A percentile compares a stretch with the other conserved stretches of the same genome.
Conservation (phyloP, 345 rosid species). For the Durio zibethinus region DNA sequence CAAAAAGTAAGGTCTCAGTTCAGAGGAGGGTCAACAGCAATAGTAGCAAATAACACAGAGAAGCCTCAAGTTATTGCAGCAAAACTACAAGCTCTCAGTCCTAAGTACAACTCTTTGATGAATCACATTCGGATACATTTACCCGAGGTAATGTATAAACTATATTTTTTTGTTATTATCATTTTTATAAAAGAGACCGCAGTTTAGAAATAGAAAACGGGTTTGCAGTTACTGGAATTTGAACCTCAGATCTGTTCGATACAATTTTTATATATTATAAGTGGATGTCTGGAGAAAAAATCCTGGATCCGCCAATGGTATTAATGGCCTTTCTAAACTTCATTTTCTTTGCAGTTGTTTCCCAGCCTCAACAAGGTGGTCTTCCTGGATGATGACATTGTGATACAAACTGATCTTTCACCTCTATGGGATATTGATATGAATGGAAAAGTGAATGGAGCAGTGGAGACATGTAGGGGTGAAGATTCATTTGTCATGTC, state of each 20-base stretch:
- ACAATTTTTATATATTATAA: too few relatives aligned
- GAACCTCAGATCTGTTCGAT: too few relatives aligned
- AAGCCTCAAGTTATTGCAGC: constrained; percentile 81
- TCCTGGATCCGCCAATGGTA: too few relatives aligned
- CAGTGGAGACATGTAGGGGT: constrained; percentile 83
- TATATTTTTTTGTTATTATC: too few relatives aligned
- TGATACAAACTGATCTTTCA: constrained; percentile 85
- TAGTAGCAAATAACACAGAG: constrained; percentile 60
- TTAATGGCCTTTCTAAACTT: neutral
- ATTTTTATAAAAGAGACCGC: too few relatives aligned
- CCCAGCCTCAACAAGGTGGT: constrained; percentile 90
- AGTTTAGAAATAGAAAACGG: too few relatives aligned
- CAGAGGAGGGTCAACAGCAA: constrained; percentile 93
- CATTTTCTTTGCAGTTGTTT: constrained; percentile 57
- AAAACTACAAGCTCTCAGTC: constrained; percentile 90
- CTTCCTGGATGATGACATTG: constrained; percentile 91
- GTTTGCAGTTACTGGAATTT: too few relatives aligned
- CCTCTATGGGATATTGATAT: constrained; percentile 90
- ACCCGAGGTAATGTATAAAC: constrained; percentile 59
- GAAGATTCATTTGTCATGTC: constrained; percentile 84
- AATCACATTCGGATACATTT: constrained; percentile 91
- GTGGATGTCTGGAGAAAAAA: too few relatives aligned
- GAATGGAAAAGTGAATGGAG: constrained; percentile 92
- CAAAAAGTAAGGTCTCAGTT: constrained; percentile 80
- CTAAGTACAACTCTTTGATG: constrained; percentile 90